Percentiles rank a stretch among this genome's conserved stretches.
Conservation (phyloP, 2,329 filamentous ascomycete species). For the Arthrobotrys sinensis region DNA sequence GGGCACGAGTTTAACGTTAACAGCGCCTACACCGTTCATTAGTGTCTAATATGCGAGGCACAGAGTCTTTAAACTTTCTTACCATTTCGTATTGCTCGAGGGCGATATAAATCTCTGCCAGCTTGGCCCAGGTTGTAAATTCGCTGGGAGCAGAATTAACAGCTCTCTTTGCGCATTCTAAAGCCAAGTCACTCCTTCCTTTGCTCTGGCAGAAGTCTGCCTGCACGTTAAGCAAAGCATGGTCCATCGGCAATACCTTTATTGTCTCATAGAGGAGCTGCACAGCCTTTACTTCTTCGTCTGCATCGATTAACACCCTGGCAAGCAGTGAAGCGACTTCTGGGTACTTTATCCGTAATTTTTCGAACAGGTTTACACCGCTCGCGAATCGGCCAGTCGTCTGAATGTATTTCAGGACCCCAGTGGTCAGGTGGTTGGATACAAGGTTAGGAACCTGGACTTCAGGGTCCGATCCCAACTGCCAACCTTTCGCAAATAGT, state of each 20-base stretch:
- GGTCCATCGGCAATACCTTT: slow-evolving; percentile 95
- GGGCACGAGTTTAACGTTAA: slow-evolving; percentile 97
- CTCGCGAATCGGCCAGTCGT: slow-evolving; percentile 95
- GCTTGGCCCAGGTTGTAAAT: slow-evolving; percentile 94
- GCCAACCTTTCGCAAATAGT: slow-evolving; percentile 95
- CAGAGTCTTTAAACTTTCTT: neutral
- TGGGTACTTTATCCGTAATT: slow-evolving; percentile 88
- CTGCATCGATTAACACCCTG: slow-evolving; percentile 91
- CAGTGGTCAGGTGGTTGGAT: slow-evolving; percentile 88
- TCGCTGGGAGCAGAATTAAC: slow-evolving; percentile 96
- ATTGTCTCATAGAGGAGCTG: slow-evolving; percentile 88
- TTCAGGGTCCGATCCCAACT: slow-evolving; percentile 94
- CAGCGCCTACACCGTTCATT: slow-evolving; percentile 75
- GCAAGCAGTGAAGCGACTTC: slow-evolving; percentile 94
- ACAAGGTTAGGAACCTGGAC: slow-evolving; percentile 98
- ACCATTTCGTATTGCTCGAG: slow-evolving; percentile 91
- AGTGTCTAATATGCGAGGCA: neutral
- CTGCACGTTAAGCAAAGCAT: slow-evolving; percentile 94
- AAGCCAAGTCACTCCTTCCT: slow-evolving; percentile 85
- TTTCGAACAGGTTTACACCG: slow-evolving; percentile 97
- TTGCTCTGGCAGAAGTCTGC: slow-evolving; percentile 92
- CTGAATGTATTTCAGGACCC: slow-evolving; percentile 92
- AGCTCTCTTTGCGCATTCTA: slow-evolving; percentile 93
- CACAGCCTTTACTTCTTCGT: slow-evolving; percentile 97
- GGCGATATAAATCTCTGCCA: slow-evolving; percentile 93